phyloP scores from a whole-genome alignment of 2,329 filamentous ascomycete genomes.

The Fusarium sp. region DNA sequence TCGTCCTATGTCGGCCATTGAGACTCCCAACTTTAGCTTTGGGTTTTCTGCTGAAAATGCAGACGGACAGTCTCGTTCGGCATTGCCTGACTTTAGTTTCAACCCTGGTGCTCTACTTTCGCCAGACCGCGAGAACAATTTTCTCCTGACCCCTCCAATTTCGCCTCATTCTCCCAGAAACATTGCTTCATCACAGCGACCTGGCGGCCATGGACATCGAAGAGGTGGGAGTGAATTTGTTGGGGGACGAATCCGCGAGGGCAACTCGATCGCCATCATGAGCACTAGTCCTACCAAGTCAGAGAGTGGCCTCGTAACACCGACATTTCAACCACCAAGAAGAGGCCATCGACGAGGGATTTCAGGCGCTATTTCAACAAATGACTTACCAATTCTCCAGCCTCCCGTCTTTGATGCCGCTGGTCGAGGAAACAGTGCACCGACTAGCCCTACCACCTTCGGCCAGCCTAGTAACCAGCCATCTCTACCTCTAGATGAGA shows the following conservation, averaged over 20 bases:
- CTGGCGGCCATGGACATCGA: constrained; percentile 77
- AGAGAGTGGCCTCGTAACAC: constrained; percentile 67
- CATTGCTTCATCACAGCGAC: constrained; percentile 66
- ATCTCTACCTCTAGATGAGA: constrained; percentile 27
- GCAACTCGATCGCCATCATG: constrained; percentile 69
- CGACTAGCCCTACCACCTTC: constrained; percentile 67
- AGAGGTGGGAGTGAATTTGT: constrained; percentile 89
- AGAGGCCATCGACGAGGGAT: constrained; percentile 75
- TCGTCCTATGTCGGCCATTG: constrained; percentile 65
- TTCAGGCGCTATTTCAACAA: constrained; percentile 85
- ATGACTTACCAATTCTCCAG: constrained; percentile 80
- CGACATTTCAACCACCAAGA: constrained; percentile 64
- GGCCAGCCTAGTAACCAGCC: constrained; percentile 39
- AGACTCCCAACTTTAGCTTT: constrained; percentile 52
- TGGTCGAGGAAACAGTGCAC: constrained; percentile 70
- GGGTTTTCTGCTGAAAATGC: constrained; percentile 46
- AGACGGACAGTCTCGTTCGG: constrained; percentile 45
- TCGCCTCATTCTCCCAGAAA: constrained; percentile 63
- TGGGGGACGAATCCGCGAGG: constrained; percentile 72
- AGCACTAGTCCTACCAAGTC: constrained; percentile 77
- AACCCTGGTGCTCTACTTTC: constrained; percentile 64
- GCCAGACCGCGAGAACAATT: constrained; percentile 46
- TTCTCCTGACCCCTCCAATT: constrained; percentile 64
- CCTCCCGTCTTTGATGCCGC: constrained; percentile 62
- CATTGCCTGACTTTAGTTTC: constrained; percentile 66